Evolutionary conservation across 2,329 filamentous ascomycete species (phyloP), one percentile per base, ranked within the genome.

Genomic region (Penicillium sumatraense): DNA sequence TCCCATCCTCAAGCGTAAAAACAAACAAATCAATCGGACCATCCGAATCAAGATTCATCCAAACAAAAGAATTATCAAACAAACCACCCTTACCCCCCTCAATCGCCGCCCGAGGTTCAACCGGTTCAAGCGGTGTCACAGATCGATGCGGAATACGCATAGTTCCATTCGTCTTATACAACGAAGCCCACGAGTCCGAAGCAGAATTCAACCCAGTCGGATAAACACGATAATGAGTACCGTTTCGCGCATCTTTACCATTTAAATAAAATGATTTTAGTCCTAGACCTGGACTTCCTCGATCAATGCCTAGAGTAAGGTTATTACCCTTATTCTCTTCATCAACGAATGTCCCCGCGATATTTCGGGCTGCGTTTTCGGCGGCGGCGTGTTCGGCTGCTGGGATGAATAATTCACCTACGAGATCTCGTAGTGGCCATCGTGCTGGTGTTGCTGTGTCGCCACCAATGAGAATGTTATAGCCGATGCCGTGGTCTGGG

Each of bases 401-500:
- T 20, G 50, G 50, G 26, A 57, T 50, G 9, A 57, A 53, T n/a
- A 23, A 50, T 14, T 57, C 46, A n/a, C 54, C 54, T 8, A 57
- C 33, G 1, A 41, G 9, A 33, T 53, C 33, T 9, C 54, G 50
- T 1, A 57, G 54, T 7, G 50, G 46, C 50, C 54, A 57, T 9
- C 54, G 50, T 5, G 50, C 54, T 6, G 46, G 35, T 5, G 50
- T 47, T 5, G 54, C 50, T 2, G 46, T 53, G 20, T 13, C n/a
- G 2, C 54, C 54, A 13, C 24, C 54, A 9, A 57, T 6, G 11
- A 57, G 21, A 13, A 57, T 57, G 1, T 41, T 38, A n/a, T 27
- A 57, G 10, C 54, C 54, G n/a, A 57, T 57, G 5, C 54, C 54
- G 5, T 57, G 54, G 20, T 57, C 54, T 10, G 54, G 54, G 7